These are phyloP conservation scores for Saturnispora saitoi DNA, from an alignment of 805 yeast genomes.

Conservation along the genomic window DNA sequence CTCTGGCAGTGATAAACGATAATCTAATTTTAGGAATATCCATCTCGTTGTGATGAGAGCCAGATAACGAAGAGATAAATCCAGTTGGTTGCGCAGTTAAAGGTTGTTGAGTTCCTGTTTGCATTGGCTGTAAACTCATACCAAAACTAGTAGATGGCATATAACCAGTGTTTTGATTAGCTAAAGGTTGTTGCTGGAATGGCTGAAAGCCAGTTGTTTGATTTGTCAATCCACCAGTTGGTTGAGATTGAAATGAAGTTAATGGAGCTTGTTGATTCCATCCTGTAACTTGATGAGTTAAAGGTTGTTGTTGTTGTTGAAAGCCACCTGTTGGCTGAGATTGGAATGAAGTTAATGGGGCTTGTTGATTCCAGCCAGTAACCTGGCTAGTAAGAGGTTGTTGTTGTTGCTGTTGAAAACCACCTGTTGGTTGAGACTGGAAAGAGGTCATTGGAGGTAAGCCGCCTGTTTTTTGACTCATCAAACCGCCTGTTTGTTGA, in stretches of 20 bases:
- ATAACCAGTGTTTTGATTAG: constrained; percentile 19
- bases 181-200: constrained; percentile 27
- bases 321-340: constrained; percentile 21
- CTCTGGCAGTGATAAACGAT: constrained; percentile 75
- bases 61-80: constrained; percentile 28
- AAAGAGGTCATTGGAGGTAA: constrained; percentile 7
- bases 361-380: constrained; percentile 31
- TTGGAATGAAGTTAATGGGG: constrained; percentile 15
- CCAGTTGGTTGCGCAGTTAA: constrained; percentile 40
- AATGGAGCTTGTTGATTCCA: constrained; percentile 19
- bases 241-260: constrained; percentile 15
- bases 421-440: constrained; percentile 19
- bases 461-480: constrained; percentile 13
- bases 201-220: constrained; percentile 38
- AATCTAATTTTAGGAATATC: constrained; percentile 71
- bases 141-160: constrained; percentile 34
- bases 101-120: constrained; percentile 17
- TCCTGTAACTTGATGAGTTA: constrained; percentile 34
- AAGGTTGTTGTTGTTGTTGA: constrained; percentile 15
- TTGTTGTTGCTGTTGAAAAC: constrained; percentile 18
- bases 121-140: constrained; percentile 14
- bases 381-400: constrained; percentile 24
- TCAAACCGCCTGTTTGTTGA: constrained; percentile 15
- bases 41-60: constrained; percentile 37
- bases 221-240: constrained; percentile 30